phyloP scores from a whole-genome alignment of 352 stramenopile genomes.

The Phytophthora rubi region DNA sequence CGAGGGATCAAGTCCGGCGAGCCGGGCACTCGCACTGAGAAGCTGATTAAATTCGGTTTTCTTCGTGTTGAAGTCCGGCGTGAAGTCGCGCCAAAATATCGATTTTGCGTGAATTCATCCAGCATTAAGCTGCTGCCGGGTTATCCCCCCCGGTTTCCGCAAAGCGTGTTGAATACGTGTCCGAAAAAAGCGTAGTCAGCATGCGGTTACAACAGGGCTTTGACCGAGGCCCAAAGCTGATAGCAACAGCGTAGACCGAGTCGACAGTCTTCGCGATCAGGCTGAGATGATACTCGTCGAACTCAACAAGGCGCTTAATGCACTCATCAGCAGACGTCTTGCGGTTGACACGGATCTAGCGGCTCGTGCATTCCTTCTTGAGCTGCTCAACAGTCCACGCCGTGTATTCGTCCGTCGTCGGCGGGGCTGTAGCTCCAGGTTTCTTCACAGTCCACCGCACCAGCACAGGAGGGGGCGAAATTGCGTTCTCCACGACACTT shows the following conservation, averaged over 20 bases:
- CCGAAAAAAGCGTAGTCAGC: conserved; percentile 9
- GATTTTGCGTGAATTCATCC: conserved; percentile 12
- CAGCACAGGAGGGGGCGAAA: no score
- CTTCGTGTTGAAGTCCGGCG: not conserved
- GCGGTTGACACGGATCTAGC: not conserved
- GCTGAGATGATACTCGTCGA: not conserved
- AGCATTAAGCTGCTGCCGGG: conserved; percentile 9
- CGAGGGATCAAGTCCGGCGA: not conserved
- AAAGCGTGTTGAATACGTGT: not conserved
- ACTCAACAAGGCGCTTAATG: not conserved
- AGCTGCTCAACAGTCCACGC: not conserved
- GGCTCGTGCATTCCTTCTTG: not conserved
- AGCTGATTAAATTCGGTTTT: conserved; percentile 8
- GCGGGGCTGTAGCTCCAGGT: no score
- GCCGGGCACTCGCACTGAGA: not conserved
- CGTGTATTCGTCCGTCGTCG: not conserved
- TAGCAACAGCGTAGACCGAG: not conserved
- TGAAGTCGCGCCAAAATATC: conserved; percentile 7
- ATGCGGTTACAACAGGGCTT: not conserved
- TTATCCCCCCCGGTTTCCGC: not conserved
- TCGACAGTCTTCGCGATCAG: not conserved
- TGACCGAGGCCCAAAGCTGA: not conserved
- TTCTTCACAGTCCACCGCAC: no score
- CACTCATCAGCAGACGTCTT: not conserved
- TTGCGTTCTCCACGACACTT: no score